Evolutionary conservation across 345 rosid genomes (phyloP), one percentile per base, ranked within the genome.

Genomic region (Citrus australasica): DNA sequence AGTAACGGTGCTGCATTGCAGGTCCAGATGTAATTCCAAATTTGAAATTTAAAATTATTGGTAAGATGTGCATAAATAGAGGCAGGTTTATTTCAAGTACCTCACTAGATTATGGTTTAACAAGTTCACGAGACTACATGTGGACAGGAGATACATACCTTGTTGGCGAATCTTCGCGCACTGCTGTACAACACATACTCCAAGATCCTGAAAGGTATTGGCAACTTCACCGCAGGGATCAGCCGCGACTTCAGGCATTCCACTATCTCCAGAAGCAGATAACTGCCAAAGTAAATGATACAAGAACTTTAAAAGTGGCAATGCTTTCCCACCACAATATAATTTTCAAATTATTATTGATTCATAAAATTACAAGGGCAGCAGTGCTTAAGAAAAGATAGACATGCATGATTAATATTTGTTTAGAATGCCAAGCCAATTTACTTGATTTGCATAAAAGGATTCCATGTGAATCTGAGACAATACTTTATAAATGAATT

Each of bases 141-240:
- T n/a, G 61, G 58, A 40, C 37, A 7, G 27, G 56, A 63, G 64
- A 9, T 3, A 53, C 28, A 77, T 84, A 95, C 99, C 99, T 91
- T 95, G 98, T 78, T 91, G 97, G 72, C 98, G 98, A 83, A 93
- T 95, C 88, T 93, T 95, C 71, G 98, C 98, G 66, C 98, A 95
- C 79, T 95, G 98, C 85, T 92, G 97, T 63, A 95, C 99, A 7
- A 93, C 90, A 56, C 97, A 95, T 56, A 92, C 90, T 69, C 99
- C 99, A 21, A 93, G 95, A 35, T 91, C 82, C 84, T 95, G 99
- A 85, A 93, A 95, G 21, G 85, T 92, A 85, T 83, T 81, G 35
- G 99, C 88, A 77, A 93, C 98, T 63, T 90, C 97, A 76, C 99
- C 96, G 82, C 82, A 87, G 83, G 99, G 99, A 86, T 95, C 97